These are phyloP conservation scores for Penicillium occitanis DNA, from an alignment of 2,329 filamentous ascomycete species.

Conservation along the genomic window DNA sequence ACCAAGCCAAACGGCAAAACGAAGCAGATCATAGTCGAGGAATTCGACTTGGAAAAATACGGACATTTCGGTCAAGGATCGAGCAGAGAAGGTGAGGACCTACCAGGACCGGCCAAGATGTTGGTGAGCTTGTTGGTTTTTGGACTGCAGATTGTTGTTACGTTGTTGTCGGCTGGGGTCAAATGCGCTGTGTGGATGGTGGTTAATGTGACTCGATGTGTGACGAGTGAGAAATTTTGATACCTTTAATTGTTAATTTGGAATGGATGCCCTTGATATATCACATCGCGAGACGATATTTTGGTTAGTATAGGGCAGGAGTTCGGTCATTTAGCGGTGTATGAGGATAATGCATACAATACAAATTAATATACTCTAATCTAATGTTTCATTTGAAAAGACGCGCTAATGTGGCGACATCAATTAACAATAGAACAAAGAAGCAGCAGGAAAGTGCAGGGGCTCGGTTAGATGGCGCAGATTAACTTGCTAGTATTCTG, in stretches of 20 bases:
- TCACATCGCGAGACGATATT: background rate
- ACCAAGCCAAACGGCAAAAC: conserved; percentile 26
- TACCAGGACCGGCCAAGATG: conserved; percentile 39
- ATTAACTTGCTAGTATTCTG: background rate
- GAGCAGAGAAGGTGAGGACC: conserved; percentile 39
- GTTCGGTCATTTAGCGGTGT: background rate
- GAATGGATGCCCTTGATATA: background rate
- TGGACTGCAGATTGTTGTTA: conserved; percentile 40
- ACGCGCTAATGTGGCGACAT: background rate
- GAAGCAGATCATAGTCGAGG: conserved; percentile 39
- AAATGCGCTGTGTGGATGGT: conserved; percentile 45
- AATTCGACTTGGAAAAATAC: conserved; percentile 49
- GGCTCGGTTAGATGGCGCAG: background rate
- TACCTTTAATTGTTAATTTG: background rate
- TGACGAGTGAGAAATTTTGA: conserved; percentile 46
- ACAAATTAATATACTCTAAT: background rate
- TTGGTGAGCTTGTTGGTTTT: conserved; percentile 41
- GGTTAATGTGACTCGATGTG: conserved; percentile 39
- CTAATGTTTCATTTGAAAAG: background rate
- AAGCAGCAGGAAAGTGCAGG: background rate
- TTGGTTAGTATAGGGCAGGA: background rate
- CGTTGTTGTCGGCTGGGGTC: conserved; percentile 38
- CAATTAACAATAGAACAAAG: background rate
- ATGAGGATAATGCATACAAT: background rate
- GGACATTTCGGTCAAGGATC: conserved; percentile 40